phyloP scores from a whole-genome alignment of 1,139 yeast genomes.

The Scheffersomyces segobiensis region DNA sequence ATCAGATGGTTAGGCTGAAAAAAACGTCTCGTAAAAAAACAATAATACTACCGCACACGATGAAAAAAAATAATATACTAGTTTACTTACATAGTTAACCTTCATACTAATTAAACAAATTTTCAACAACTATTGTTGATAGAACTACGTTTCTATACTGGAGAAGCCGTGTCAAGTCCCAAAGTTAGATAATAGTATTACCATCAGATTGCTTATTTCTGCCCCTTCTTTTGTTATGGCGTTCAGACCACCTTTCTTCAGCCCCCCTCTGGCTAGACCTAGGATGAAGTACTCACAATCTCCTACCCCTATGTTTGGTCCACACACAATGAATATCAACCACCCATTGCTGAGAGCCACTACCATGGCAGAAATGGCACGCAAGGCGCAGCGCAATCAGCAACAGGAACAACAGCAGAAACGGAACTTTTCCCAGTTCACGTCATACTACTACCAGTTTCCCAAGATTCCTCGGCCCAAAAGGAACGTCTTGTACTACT shows the following conservation, averaged over 20 bases:
- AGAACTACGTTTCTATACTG: neutral
- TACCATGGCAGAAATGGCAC: conserved; percentile 33
- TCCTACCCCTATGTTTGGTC: conserved; percentile 12
- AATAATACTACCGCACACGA: neutral
- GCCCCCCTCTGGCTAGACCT: conserved; percentile 9
- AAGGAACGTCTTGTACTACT: conserved; percentile 57
- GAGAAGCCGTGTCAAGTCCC: neutral
- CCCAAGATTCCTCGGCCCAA: conserved; percentile 68
- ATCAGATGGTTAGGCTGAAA: neutral
- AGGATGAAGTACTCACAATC: conserved; percentile 13
- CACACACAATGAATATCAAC: conserved; percentile 33
- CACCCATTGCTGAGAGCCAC: conserved; percentile 49
- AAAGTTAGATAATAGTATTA: neutral
- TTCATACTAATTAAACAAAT: neutral
- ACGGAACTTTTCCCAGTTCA: conserved; percentile 16
- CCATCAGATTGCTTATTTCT: neutral
- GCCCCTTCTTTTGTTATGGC: conserved; percentile 7
- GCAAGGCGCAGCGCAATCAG: conserved; percentile 16
- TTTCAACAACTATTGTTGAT: neutral
- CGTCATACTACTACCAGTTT: conserved; percentile 44
- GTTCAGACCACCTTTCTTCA: conserved; percentile 10
- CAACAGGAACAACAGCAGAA: conserved; percentile 17
- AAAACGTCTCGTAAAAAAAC: neutral
- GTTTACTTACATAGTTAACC: neutral
- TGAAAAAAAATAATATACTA: neutral